phyloP scores from a whole-genome alignment of 2,329 filamentous ascomycete species.

The Aspergillus sp. region DNA sequence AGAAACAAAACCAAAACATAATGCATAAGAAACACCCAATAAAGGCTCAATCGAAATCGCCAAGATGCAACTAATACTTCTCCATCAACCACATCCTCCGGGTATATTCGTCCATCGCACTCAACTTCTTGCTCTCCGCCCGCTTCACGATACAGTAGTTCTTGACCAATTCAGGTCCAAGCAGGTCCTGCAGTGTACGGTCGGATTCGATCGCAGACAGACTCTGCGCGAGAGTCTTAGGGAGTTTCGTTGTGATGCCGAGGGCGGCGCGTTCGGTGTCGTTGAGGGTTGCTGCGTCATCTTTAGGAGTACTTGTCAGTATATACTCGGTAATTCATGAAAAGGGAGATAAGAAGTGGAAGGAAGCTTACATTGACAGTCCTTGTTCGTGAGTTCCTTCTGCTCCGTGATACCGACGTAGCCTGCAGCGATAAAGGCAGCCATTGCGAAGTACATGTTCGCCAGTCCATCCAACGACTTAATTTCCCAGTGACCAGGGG shows the following conservation, averaged over 20 bases:
- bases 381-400: conserved; percentile 20
- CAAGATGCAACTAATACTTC: conserved; percentile 23
- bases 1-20: no score
- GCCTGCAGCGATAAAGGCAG: conserved; percentile 56
- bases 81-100: conserved; percentile 33
- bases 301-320: conserved; percentile 9
- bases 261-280: conserved; percentile 22
- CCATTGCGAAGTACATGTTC: conserved; percentile 67
- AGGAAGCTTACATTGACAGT: conserved; percentile 27
- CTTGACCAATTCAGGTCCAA: conserved; percentile 23
- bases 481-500: conserved; percentile 66
- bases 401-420: conserved; percentile 45
- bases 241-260: conserved; percentile 32
- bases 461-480: conserved; percentile 72
- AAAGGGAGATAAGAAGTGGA: not conserved
- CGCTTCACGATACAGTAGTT: conserved; percentile 28
- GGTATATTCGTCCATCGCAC: conserved; percentile 24
- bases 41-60: no score
- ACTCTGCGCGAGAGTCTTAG: conserved; percentile 29
- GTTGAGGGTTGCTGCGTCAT: conserved; percentile 29
- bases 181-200: conserved; percentile 16
- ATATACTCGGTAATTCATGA: not conserved
- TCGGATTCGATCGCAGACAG: conserved; percentile 26
- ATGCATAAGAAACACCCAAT: no score
- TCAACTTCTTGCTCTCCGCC: conserved; percentile 26